Percentiles rank a stretch among this genome's conserved stretches.
phyloP scores from a whole-genome alignment of 768 basidiomycete genomes.

The Lactarius hengduanensis region DNA sequence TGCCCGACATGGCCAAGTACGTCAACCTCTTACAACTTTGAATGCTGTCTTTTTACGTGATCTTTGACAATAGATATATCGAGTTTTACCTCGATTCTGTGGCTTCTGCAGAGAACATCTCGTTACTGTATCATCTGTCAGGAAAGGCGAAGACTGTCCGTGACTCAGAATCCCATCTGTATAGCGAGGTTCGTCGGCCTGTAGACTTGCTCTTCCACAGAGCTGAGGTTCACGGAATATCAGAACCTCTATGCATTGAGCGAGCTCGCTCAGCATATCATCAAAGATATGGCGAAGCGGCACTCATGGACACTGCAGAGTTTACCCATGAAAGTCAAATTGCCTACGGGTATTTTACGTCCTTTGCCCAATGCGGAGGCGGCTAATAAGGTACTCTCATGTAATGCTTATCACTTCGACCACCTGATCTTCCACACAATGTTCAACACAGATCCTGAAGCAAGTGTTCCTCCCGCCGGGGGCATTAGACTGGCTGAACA shows the following conservation, averaged over 20 bases:
- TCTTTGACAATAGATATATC: slow-evolving; percentile 63
- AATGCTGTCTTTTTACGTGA: neutral
- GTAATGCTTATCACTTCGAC: neutral
- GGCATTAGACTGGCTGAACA: slow-evolving; percentile 55
- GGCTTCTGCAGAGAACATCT: slow-evolving; percentile 75
- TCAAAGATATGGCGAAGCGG: slow-evolving; percentile 60
- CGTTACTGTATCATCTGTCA: slow-evolving; percentile 80
- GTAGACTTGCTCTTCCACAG: neutral
- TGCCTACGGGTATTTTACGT: slow-evolving; percentile 82
- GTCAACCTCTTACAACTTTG: slow-evolving; percentile 30
- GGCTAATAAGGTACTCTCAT: slow-evolving; percentile 52
- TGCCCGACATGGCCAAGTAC: slow-evolving; percentile 80
- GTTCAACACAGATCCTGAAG: slow-evolving; percentile 57
- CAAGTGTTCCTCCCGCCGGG: slow-evolving; percentile 67
- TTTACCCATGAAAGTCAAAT: slow-evolving; percentile 75
- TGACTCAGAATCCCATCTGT: slow-evolving; percentile 64
- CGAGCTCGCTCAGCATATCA: slow-evolving; percentile 86
- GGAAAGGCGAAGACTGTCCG: slow-evolving; percentile 83
- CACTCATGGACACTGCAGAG: slow-evolving; percentile 75
- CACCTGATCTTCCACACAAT: neutral
- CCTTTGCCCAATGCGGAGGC: slow-evolving; percentile 65
- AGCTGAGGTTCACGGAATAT: slow-evolving; percentile 8
- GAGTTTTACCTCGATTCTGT: slow-evolving; percentile 83
- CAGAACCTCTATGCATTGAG: slow-evolving; percentile 87
- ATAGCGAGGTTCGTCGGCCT: slow-evolving; percentile 58